Evolutionary conservation across 2,329 filamentous ascomycete genomes (phyloP).

Genomic region (Paraphoma sp.): DNA sequence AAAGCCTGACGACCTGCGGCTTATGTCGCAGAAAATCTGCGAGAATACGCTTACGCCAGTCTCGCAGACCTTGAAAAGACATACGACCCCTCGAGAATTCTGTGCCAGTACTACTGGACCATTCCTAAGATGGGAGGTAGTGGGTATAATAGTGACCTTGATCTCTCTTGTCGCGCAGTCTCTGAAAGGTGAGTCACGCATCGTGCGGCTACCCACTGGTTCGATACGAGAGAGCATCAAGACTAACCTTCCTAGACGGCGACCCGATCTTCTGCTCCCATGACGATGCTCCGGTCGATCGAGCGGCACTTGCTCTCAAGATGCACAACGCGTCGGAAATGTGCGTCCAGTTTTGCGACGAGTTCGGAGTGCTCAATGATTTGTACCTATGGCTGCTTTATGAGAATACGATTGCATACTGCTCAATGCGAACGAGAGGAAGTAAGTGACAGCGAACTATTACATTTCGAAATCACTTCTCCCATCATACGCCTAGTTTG

Average conservation of each 20-base stretch:
- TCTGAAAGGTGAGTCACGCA: conserved; percentile 27
- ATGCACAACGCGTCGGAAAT: conserved; percentile 36
- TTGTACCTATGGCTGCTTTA: conserved; percentile 44
- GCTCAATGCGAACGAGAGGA: conserved; percentile 35
- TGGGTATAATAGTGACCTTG: conserved; percentile 49
- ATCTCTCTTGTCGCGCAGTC: conserved; percentile 46
- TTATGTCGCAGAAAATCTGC: conserved; percentile 52
- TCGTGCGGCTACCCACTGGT: no score
- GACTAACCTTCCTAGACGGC: conserved; percentile 23
- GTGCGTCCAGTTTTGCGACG: conserved; percentile 43
- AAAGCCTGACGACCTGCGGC: conserved; percentile 37
- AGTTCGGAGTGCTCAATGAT: conserved; percentile 42
- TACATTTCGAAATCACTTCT: background rate
- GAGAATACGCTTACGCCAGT: conserved; percentile 49
- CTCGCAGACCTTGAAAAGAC: conserved; percentile 35
- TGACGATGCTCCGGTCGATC: conserved; percentile 34
- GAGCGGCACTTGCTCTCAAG: conserved; percentile 26
- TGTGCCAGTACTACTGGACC: conserved; percentile 47
- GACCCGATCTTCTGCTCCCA: conserved; percentile 41
- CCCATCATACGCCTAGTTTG: background rate
- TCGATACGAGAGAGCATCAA: no score
- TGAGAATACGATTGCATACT: conserved; percentile 34
- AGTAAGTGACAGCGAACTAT: conserved; percentile 24
- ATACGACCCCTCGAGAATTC: conserved; percentile 49
- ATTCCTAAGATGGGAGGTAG: conserved; percentile 53